phyloP scores from a whole-genome alignment of 768 basidiomycete species.

The Coprinopsis cinerea region DNA sequence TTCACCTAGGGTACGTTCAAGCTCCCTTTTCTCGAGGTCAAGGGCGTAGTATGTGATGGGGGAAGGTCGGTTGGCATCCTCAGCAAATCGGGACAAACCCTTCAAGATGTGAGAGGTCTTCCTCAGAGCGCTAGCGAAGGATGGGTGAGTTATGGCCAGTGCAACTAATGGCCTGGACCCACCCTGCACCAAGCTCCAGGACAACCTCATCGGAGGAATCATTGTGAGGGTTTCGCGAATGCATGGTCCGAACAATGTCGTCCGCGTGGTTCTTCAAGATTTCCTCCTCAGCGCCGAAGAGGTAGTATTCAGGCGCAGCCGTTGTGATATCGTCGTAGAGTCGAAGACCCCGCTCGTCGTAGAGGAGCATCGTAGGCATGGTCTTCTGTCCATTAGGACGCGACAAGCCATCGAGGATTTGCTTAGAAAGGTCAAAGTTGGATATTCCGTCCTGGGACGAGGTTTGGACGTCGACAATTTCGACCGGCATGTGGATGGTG shows the following conservation, averaged over 20 bases:
- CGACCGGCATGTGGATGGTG: conserved; percentile 41
- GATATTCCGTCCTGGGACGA: conserved; percentile 25
- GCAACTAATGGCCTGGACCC: conserved; percentile 28
- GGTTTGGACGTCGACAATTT: conserved; percentile 48
- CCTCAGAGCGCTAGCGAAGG: conserved; percentile 59
- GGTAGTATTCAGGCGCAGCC: conserved; percentile 77
- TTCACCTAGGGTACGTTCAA: conserved; percentile 69
- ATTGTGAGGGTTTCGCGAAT: conserved; percentile 31
- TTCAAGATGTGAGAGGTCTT: conserved; percentile 84
- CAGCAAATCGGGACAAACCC: conserved; percentile 56
- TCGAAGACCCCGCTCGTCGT: conserved; percentile 80
- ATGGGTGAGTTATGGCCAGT: neutral
- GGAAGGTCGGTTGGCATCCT: conserved; percentile 26
- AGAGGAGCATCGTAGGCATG: conserved; percentile 79
- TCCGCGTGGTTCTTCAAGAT: conserved; percentile 68
- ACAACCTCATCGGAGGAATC: conserved; percentile 32
- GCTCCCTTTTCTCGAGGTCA: conserved; percentile 84
- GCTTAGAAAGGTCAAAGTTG: conserved; percentile 32
- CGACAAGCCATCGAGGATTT: conserved; percentile 51
- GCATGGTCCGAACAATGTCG: conserved; percentile 74
- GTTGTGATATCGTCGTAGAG: conserved; percentile 86
- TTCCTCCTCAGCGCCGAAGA: conserved; percentile 83
- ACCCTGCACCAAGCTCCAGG: conserved; percentile 95
- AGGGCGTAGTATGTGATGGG: conserved; percentile 86
- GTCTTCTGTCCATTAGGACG: conserved; percentile 50